These are phyloP conservation scores for Cicer chorassanicum DNA, from an alignment of 306 rosid genomes.

Conservation along the genomic window DNA sequence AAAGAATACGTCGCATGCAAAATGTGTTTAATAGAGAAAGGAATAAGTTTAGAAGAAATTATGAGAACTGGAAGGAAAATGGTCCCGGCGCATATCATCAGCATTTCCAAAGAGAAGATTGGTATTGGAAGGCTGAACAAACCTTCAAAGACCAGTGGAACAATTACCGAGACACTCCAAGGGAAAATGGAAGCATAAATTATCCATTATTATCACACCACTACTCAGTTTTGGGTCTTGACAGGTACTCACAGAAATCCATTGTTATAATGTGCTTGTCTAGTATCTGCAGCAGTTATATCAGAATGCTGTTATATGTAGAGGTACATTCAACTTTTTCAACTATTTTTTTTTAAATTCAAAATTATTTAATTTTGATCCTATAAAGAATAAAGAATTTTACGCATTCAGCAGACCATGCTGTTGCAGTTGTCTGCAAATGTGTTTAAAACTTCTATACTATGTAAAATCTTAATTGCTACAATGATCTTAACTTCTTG, in stretches of 20 bases:
- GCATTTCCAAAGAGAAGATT: slow-evolving; percentile 83
- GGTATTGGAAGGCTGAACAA: slow-evolving; percentile 88
- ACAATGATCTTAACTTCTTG: slow-evolving; percentile 10
- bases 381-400: background rate
- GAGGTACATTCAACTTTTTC: slow-evolving; percentile 16
- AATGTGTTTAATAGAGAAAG: slow-evolving; percentile 94
- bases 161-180: slow-evolving; percentile 67
- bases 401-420: slow-evolving; percentile 13
- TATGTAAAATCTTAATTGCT: background rate
- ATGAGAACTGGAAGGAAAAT: slow-evolving; percentile 82
- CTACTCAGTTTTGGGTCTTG: slow-evolving; percentile 93
- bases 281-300: background rate
- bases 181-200: slow-evolving; percentile 49
- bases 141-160: slow-evolving; percentile 64
- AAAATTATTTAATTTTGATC: slow-evolving; percentile 14
- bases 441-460: slow-evolving; percentile 2
- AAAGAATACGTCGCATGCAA: slow-evolving; percentile 94
- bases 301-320: background rate
- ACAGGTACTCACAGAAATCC: slow-evolving; percentile 63
- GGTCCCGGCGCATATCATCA: slow-evolving; percentile 64
- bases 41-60: slow-evolving; percentile 63
- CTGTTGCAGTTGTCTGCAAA: background rate
- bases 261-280: slow-evolving; percentile 9
- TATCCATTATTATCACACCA: slow-evolving; percentile 72
- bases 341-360: background rate